Percentiles rank a stretch among this genome's conserved stretches.
Evolutionary conservation across 306 rosid genomes (phyloP).

Genomic region (Castanea mollissima): DNA sequence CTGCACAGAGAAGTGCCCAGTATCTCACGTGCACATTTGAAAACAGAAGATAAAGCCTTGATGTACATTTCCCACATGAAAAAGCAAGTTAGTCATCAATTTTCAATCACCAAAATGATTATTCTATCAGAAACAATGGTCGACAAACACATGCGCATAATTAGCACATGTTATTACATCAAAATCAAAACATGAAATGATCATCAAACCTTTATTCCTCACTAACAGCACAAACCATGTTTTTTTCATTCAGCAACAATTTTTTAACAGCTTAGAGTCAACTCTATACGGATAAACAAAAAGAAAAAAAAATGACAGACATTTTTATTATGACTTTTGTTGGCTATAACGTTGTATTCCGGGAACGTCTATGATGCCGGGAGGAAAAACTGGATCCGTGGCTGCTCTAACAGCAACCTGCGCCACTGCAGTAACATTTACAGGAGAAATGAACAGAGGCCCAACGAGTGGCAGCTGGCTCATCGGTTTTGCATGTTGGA

Average conservation of each 20-base stretch:
- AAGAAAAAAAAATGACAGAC: neutral
- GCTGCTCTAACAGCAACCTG: constrained; percentile 95
- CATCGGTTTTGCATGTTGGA: constrained; percentile 61
- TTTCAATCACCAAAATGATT: neutral
- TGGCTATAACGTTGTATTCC: constrained; percentile 83
- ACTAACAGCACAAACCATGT: neutral
- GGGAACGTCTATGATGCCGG: constrained; percentile 69
- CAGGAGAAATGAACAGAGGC: constrained; percentile 87
- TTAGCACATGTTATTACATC: neutral
- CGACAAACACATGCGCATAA: neutral
- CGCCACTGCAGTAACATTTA: constrained; percentile 69
- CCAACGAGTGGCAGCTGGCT: constrained; percentile 81
- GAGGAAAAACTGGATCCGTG: constrained; percentile 91
- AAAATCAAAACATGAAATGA: neutral
- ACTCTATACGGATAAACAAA: neutral
- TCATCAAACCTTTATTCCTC: neutral
- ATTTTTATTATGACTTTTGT: constrained; percentile 43
- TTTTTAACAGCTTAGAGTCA: neutral
- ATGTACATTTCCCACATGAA: neutral
- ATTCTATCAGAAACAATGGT: neutral
- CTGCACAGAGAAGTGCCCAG: neutral
- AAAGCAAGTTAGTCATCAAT: neutral
- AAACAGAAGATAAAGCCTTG: neutral
- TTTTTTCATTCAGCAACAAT: neutral
- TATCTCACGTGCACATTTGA: neutral